Evolutionary conservation across 106 monocot genomes (phyloP), one percentile per base, ranked within the genome.

Genomic region (Platanthera guangdongensis): DNA sequence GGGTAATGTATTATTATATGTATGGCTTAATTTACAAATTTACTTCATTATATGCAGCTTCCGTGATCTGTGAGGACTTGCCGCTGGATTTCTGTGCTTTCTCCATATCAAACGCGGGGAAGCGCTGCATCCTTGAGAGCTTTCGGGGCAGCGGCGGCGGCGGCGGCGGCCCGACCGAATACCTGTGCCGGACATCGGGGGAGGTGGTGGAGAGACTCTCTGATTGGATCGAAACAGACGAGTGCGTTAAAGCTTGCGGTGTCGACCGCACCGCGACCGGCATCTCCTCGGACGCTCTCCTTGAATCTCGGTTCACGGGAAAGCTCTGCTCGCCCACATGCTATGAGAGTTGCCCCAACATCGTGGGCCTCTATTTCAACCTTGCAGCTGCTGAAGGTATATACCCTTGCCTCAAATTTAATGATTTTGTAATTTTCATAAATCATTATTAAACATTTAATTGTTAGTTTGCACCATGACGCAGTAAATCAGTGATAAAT

Each of bases 101-200:
- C 30, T 65, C 87, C 1, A 68, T 87, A 47, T 87, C 87, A 1
- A 77, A 81, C 0, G 16, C 71, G 1, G 87, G 83, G 1, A 21
- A 14, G 2, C 81, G 87, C 3, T 87, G 87, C 51, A 78, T 83
- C 13, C 81, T 83, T 0, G 87, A 87, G 83, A 87, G 78, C 72
- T 18, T 59, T 7, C 75, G 52, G 4, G 8, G 46, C 4, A 39
- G 22, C 5, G 84, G 74, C 6, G 30, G 8, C 5, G 84, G 74
- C 6, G 30, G 8, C 13, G 47, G 65, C 53, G 18, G 5, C 19
- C 39, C 8, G 51, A 55, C 11, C 32, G 13, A 48, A 8, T 69
- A 74, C 72, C 47, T 19, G 0, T 82, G 82, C 80, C 71, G 73
- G 57, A 16, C 54, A 5, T 82, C 79, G 1, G 77, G 25, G 6